Evolutionary conservation across 2,329 filamentous ascomycete genomes (phyloP).

Genomic region (Cadophora sp.): DNA sequence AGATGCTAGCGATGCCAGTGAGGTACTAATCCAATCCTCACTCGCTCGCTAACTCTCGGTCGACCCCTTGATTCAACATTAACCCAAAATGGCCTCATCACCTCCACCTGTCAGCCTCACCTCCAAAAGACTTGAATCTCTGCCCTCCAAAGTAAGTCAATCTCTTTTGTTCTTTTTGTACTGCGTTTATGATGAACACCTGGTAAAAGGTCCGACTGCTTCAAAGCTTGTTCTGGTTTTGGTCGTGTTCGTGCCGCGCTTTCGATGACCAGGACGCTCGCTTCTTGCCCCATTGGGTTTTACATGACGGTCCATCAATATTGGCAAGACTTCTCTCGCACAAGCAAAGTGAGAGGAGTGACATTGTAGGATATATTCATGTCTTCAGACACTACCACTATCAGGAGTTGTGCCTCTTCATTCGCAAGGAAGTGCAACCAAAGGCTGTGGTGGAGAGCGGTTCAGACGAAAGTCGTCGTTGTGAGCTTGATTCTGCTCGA

Average conservation of each 20-base stretch:
- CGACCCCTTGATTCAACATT: too few relatives aligned
- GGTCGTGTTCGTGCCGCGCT: conserved; percentile 36
- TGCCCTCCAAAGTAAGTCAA: conserved; percentile 23
- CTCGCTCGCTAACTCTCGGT: too few relatives aligned
- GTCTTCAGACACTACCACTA: conserved; percentile 51
- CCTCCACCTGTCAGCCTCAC: conserved; percentile 14
- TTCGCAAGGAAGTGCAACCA: conserved; percentile 58
- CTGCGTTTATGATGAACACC: conserved; percentile 57
- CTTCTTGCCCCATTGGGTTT: conserved; percentile 24
- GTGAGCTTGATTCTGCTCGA: conserved; percentile 4
- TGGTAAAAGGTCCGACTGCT: conserved; percentile 72
- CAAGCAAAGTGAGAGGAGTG: conserved; percentile 41
- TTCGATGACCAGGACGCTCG: conserved; percentile 38
- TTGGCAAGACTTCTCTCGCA: conserved; percentile 44
- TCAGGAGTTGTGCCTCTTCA: conserved; percentile 59
- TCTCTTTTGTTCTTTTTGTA: not conserved
- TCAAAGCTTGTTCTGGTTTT: conserved; percentile 54
- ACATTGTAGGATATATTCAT: conserved; percentile 41
- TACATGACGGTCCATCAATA: conserved; percentile 38
- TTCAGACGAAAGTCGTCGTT: conserved; percentile 5
- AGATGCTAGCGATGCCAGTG: too few relatives aligned
- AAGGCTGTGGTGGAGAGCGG: conserved; percentile 64
- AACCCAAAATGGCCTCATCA: conserved; percentile 12
- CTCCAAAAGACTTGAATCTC: conserved; percentile 8
- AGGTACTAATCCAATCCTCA: too few relatives aligned